Evolutionary conservation across 1,139 yeast species (phyloP), one percentile per base, ranked within the genome.

Genomic region (Diutina pseudorugosa): DNA sequence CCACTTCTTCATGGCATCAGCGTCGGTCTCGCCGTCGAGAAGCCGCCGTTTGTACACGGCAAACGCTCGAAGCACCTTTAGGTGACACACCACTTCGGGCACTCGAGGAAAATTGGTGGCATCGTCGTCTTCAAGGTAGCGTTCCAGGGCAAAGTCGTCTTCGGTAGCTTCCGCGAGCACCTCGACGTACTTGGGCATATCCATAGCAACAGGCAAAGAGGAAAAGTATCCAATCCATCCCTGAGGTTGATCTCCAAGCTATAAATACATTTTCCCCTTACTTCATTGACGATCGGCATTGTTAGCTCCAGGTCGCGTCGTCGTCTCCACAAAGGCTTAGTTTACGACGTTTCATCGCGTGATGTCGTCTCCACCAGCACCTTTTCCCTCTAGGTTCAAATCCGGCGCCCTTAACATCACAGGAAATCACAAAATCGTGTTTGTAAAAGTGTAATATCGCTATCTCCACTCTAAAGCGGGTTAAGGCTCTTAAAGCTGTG

Each of bases 1-100:
- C 74, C 74, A 71, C 9, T 59, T 55, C 52, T 65, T 63, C 41
- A 51, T 47, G 2, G 48, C 49, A 18, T 33, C 16, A n/a, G 47
- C 49, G 18, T 51, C 53, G 16, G n/a, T 6, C 16, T 27, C 36
- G 16, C 42, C 49, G 6, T 36, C 47, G 1, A 40, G 8, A 18
- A 40, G 12, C 9, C 20, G 20, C 42, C 6, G 16, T 6, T 40
- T 40, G 20, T 16, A 40, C 20, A 16, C 20, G n/a, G 42, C 21
- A 18, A 40, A 40, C 42, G 42, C 42, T 16, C 42, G 42, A 4
- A 40, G 20, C 3, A 40, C 5, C 42, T 40, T 40, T n/a, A 40
- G n/a, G 11, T 40, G 42, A n/a, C 42, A 16, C 42, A 40, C 42
- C 19, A 40, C 42, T 11, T 40, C 42, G 12, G 42, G 20, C 8